Conservation (phyloP, 2,329 filamentous ascomycete genomes). For the Pseudopyricularia cyperi region DNA sequence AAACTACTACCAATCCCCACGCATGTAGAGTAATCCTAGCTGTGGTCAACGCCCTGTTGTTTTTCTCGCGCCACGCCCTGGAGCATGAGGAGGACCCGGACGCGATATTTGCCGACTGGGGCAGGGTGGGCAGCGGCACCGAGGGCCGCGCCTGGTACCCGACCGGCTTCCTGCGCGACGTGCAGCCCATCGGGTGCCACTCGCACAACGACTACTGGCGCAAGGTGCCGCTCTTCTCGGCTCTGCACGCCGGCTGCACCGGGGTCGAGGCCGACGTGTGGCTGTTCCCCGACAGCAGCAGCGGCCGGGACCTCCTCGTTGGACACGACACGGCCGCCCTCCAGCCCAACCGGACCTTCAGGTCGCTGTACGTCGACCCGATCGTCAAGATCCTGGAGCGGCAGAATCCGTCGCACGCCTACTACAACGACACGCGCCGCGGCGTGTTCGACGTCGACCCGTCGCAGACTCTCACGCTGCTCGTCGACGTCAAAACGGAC, state of each 20-base stretch:
- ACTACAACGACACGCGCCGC: constrained; percentile 27
- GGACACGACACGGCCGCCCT: constrained; percentile 47
- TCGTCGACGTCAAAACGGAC: constrained; percentile 57
- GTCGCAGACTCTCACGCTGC: constrained; percentile 41
- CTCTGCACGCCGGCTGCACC: constrained; percentile 43
- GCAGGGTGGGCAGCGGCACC: constrained; percentile 19
- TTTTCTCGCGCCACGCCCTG: constrained; percentile 5
- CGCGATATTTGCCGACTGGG: constrained; percentile 21
- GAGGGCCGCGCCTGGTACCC: constrained; percentile 30
- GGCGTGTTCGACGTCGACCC: constrained; percentile 46
- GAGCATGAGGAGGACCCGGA: constrained; percentile 11
- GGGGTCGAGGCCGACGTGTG: constrained; percentile 59
- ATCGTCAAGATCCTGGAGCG: constrained; percentile 42
- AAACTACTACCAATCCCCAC: not conserved
- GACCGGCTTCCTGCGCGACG: constrained; percentile 35
- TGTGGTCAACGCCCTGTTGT: constrained; percentile 8
- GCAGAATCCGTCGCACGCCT: constrained; percentile 31
- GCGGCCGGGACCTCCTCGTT: constrained; percentile 38
- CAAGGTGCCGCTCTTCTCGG: constrained; percentile 48
- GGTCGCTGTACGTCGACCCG: constrained; percentile 51
- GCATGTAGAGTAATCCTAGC: constrained; percentile 5
- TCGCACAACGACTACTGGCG: constrained; percentile 63
- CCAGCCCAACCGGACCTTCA: constrained; percentile 41
- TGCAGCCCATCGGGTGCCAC: constrained; percentile 23
- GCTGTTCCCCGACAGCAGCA: constrained; percentile 28